Conservation (phyloP, 1,284 basidiomycete genomes). For the Leccinum proximum region DNA sequence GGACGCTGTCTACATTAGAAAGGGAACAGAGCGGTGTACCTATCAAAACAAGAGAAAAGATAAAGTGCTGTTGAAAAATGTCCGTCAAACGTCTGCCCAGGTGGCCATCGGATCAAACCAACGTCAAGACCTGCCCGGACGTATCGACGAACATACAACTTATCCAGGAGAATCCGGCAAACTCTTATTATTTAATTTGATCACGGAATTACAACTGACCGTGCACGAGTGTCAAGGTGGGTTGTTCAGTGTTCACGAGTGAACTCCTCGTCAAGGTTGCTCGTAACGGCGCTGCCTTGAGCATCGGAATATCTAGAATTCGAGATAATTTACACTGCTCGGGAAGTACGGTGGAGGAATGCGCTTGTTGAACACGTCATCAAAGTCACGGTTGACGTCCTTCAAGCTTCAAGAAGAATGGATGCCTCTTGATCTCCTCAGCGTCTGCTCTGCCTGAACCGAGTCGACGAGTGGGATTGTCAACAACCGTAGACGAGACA, state of each 20-base stretch:
- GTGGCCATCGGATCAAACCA: constrained; percentile 49
- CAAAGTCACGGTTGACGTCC: constrained; percentile 81
- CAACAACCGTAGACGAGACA: constrained; percentile 59
- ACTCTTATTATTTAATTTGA: constrained; percentile 70
- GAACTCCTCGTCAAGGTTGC: constrained; percentile 97
- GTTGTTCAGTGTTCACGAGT: constrained; percentile 79
- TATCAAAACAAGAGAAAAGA: constrained; percentile 35
- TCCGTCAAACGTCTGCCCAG: constrained; percentile 65
- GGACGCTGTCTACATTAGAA: constrained; percentile 8
- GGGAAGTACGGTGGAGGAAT: constrained; percentile 98
- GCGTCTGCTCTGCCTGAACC: constrained; percentile 95
- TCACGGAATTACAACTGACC: constrained; percentile 91
- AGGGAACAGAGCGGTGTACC: constrained; percentile 30
- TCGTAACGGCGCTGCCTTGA: constrained; percentile 66
- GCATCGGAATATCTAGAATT: constrained; percentile 2
- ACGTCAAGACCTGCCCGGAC: not conserved
- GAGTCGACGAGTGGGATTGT: constrained; percentile 93
- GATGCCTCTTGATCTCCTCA: constrained; percentile 96
- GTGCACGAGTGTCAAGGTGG: constrained; percentile 97
- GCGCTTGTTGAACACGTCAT: constrained; percentile 94
- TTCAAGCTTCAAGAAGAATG: constrained; percentile 78
- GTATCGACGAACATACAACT: constrained; percentile 11
- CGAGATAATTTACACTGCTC: constrained; percentile 62
- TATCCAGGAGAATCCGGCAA: constrained; percentile 95
- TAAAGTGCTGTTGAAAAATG: constrained; percentile 30